Conservation (phyloP, 768 basidiomycete species). For the Pleurotus tuber-regium region DNA sequence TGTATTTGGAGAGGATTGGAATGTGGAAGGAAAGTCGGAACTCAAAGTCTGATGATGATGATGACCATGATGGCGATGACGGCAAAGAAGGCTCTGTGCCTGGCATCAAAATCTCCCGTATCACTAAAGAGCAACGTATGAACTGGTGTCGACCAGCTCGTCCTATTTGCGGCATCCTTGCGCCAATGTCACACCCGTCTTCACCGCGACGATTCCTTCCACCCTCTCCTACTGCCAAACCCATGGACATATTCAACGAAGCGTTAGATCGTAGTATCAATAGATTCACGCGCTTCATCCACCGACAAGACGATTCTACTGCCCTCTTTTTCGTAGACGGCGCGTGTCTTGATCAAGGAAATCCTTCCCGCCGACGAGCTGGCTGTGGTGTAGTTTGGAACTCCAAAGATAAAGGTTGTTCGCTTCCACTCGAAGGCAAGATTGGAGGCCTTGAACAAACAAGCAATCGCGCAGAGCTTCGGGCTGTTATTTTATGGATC, state of each 20-base stretch:
- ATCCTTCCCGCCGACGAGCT: not conserved
- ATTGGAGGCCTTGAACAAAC: conserved; percentile 19
- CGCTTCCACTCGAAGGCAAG: conserved; percentile 6
- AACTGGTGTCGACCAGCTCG: not conserved
- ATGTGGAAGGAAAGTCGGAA: too few species aligned
- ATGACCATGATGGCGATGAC: not conserved
- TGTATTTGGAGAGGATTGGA: not conserved
- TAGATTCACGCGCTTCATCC: conserved; percentile 2
- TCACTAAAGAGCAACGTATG: not conserved
- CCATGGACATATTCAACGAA: not conserved
- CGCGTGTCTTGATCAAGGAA: conserved; percentile 10
- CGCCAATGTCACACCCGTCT: not conserved
- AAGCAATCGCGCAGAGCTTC: conserved; percentile 33
- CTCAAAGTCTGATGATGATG: not conserved
- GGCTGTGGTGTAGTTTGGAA: conserved; percentile 10
- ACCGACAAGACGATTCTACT: conserved; percentile 3
- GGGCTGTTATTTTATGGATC: conserved; percentile 26
- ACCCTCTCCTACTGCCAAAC: not conserved
- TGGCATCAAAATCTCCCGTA: not conserved
- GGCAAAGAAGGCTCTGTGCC: not conserved
- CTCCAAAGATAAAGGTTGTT: not conserved
- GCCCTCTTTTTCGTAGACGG: conserved; percentile 13
- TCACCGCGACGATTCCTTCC: conserved; percentile 1
- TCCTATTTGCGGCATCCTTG: not conserved
- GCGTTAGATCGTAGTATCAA: not conserved